A percentile compares a stretch with the other conserved stretches of the same genome.
Evolutionary conservation across 257 asterid genomes (phyloP).

Genomic region (Fraxinus pennsylvanica): DNA sequence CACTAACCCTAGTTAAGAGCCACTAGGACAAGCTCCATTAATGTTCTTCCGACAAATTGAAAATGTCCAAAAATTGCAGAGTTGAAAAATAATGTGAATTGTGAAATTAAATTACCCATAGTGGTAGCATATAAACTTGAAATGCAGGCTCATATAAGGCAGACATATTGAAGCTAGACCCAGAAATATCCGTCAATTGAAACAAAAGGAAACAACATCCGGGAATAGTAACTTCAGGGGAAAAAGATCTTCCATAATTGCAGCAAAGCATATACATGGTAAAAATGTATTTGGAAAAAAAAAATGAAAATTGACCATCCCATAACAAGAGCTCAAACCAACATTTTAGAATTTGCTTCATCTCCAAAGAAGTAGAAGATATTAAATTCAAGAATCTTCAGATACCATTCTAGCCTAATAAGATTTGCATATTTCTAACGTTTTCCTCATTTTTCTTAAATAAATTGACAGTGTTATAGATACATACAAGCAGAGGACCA

Average conservation of each 20-base stretch:
- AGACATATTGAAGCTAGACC: not conserved
- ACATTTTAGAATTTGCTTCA: not conserved
- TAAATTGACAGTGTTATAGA: constrained; percentile 10
- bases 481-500: not conserved
- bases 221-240: not conserved
- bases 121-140: not conserved
- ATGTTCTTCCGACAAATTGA: constrained; percentile 4
- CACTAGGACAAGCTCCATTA: not conserved
- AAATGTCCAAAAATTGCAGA: not conserved
- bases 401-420: not conserved
- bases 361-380: constrained; percentile 15
- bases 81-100: constrained; percentile 2
- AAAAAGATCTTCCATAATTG: not conserved
- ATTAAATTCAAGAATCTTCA: not conserved
- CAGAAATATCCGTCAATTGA: not conserved
- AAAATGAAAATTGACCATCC: not conserved
- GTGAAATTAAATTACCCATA: not conserved
- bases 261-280: not conserved
- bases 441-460: constrained; percentile 1
- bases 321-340: not conserved
- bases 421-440: not conserved
- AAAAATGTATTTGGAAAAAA: not conserved
- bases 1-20: constrained; percentile 12
- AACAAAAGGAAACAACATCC: not conserved
- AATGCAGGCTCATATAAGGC: not conserved